These are phyloP conservation scores for Lactarius tabidus DNA, from an alignment of 768 basidiomycete genomes.

Conservation along the genomic window DNA sequence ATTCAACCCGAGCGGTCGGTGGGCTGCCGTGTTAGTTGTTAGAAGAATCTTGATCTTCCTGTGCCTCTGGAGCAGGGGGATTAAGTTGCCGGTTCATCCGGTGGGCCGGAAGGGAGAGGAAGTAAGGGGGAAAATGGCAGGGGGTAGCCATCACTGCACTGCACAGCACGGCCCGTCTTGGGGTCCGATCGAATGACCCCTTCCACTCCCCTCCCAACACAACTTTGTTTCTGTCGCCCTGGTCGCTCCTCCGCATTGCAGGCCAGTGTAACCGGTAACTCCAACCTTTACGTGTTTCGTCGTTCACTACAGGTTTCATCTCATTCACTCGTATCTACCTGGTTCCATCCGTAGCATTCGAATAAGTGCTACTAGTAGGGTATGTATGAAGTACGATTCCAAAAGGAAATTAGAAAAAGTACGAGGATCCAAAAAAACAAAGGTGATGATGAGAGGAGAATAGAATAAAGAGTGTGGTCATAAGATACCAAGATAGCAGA, in stretches of 20 bases:
- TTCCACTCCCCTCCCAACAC: not conserved
- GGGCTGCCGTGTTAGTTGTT: constrained; percentile 3
- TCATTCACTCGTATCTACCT: constrained; percentile 2
- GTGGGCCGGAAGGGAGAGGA: not conserved
- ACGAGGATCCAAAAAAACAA: not conserved
- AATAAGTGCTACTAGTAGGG: constrained; percentile 10
- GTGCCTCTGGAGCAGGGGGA: not conserved
- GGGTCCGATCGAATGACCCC: constrained; percentile 6
- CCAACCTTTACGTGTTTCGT: constrained; percentile 6
- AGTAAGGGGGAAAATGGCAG: not conserved
- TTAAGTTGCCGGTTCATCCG: constrained; percentile 16
- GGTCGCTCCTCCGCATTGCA: not conserved
- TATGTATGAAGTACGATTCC: constrained; percentile 14
- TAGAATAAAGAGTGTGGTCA: constrained; percentile 3
- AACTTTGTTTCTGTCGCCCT: not conserved
- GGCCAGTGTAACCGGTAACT: constrained; percentile 1
- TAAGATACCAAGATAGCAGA: not conserved
- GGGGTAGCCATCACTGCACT: not conserved
- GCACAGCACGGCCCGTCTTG: constrained; percentile 4
- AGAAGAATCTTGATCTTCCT: constrained; percentile 2
- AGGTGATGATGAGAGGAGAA: not conserved
- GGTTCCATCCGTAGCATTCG: constrained; percentile 10
- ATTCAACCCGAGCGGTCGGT: constrained; percentile 7
- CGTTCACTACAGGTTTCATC: constrained; percentile 15
- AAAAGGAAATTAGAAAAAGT: not conserved